A percentile compares a stretch with the other conserved stretches of the same genome.
Conservation (phyloP, 441 rosid species). For the Kokia cookei region DNA sequence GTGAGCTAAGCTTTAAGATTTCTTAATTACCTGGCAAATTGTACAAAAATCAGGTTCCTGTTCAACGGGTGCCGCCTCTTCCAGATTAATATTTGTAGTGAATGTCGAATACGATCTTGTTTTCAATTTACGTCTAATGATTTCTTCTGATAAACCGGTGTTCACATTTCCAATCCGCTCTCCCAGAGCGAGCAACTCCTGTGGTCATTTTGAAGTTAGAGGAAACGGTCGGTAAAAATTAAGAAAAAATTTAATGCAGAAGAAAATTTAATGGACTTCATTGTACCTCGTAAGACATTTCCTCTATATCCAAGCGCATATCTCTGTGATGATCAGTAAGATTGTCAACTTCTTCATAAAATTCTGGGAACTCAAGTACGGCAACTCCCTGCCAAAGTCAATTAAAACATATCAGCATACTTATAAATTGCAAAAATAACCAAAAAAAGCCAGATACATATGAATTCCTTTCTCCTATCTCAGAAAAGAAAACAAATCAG, state of each 20-base stretch:
- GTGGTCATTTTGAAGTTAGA: slow-evolving; percentile 12
- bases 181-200: slow-evolving; percentile 89
- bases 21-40: slow-evolving; percentile 73
- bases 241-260: neutral
- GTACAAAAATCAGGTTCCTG: slow-evolving; percentile 66
- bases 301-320: slow-evolving; percentile 90
- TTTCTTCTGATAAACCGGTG: slow-evolving; percentile 76
- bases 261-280: neutral
- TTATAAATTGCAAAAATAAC: neutral
- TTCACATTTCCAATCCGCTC: slow-evolving; percentile 78
- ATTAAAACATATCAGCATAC: slow-evolving; percentile 1
- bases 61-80: slow-evolving; percentile 52
- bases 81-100: slow-evolving; percentile 38
- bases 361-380: slow-evolving; percentile 43
- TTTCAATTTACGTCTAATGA: slow-evolving; percentile 35
- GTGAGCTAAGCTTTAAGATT: neutral
- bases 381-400: slow-evolving; percentile 56
- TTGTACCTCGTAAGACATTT: slow-evolving; percentile 85
- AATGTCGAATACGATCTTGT: slow-evolving; percentile 37
- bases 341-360: slow-evolving; percentile 37
- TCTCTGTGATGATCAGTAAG: slow-evolving; percentile 71
- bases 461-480: neutral
- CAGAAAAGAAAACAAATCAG: neutral
- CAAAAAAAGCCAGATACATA: neutral
- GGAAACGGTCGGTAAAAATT: neutral